Evolutionary conservation across 2,329 filamentous ascomycete species (phyloP).

Genomic region (Cytospora piceae): DNA sequence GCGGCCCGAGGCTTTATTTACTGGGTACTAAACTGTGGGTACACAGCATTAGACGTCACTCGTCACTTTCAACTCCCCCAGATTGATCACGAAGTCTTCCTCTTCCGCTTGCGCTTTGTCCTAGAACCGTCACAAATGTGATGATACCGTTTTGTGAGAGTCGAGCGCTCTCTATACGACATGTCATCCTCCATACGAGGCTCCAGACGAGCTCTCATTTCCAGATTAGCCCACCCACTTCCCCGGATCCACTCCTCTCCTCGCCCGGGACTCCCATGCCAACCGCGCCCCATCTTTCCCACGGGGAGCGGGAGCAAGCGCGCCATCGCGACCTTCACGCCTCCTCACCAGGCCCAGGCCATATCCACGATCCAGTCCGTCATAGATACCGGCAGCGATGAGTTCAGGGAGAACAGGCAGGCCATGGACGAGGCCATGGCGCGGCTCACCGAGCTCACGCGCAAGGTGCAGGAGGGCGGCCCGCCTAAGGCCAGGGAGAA

Average conservation of each 20-base stretch:
- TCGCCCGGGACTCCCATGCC: constrained; percentile 23
- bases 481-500: constrained; percentile 82
- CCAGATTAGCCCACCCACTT: constrained; percentile 25
- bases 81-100: not conserved
- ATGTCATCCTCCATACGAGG: constrained; percentile 22
- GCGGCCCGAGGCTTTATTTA: constrained; percentile 26
- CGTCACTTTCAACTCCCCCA: not conserved
- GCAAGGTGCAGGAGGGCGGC: constrained; percentile 74
- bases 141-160: constrained; percentile 8
- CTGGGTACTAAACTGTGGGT: not conserved
- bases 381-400: constrained; percentile 76
- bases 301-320: constrained; percentile 36
- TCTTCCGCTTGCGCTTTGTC: not conserved
- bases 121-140: constrained; percentile 4
- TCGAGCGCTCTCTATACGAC: constrained; percentile 2
- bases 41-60: constrained; percentile 4
- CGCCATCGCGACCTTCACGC: constrained; percentile 74
- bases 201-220: constrained; percentile 19
- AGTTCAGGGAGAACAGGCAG: constrained; percentile 79
- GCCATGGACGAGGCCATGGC: constrained; percentile 77
- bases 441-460: constrained; percentile 71
- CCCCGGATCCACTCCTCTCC: constrained; percentile 26
- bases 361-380: constrained; percentile 78
- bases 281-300: constrained; percentile 31
- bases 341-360: constrained; percentile 78